Evolutionary conservation across 192 early-diverging fungal species (phyloP).

Genomic region (Entomortierella lignicola): DNA sequence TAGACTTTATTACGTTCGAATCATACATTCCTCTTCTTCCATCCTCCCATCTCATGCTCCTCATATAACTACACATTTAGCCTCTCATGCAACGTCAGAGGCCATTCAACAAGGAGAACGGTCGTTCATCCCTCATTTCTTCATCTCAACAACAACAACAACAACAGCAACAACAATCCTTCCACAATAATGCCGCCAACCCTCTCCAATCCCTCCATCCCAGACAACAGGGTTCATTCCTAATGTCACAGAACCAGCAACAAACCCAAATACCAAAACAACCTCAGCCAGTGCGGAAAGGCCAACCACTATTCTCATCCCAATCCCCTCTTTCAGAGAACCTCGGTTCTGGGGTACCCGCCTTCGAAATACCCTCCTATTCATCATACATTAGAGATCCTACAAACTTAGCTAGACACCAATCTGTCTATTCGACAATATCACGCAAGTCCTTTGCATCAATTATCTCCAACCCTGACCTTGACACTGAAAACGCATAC

Average conservation of each 20-base stretch:
- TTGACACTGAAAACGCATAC: conserved; percentile 38
- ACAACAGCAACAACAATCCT: background rate
- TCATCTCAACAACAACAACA: conserved; percentile 2
- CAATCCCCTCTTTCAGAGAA: background rate
- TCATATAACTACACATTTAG: background rate
- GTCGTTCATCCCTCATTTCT: conserved; percentile 20
- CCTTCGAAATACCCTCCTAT: conserved; percentile 36
- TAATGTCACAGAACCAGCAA: background rate
- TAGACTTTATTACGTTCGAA: too few relatives aligned
- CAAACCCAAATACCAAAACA: conserved; percentile 6
- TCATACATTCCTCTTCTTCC: background rate
- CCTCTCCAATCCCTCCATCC: conserved; percentile 37
- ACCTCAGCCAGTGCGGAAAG: conserved; percentile 3
- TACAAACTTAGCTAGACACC: conserved; percentile 27
- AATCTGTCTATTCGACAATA: conserved; percentile 37
- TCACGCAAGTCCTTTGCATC: conserved; percentile 35
- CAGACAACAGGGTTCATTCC: conserved; percentile 9
- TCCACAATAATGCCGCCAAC: background rate
- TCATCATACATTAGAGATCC: conserved; percentile 42
- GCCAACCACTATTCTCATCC: conserved; percentile 8
- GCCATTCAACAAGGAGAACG: conserved; percentile 6
- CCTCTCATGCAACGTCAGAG: background rate
- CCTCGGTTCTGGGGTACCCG: background rate
- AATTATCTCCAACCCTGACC: conserved; percentile 45
- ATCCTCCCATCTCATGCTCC: background rate